Evolutionary conservation across 2,329 filamentous ascomycete genomes (phyloP).

Genomic region (Penicillium rolfsii): DNA sequence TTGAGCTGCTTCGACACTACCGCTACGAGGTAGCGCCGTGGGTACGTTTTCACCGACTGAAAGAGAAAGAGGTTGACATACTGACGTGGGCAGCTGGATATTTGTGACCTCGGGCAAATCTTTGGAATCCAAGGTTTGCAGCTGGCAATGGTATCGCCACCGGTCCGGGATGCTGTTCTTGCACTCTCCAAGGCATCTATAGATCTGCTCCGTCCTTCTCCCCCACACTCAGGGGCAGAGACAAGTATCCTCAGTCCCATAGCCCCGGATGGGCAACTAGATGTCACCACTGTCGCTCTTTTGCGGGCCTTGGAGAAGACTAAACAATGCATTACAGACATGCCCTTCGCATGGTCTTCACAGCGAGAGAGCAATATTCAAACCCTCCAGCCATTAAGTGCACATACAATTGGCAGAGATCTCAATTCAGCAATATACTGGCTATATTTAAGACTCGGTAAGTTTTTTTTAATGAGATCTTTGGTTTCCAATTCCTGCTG

Average conservation of each 20-base stretch:
- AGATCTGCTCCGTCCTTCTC: conserved; percentile 9
- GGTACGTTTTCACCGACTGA: conserved; percentile 37
- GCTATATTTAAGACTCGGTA: conserved; percentile 36
- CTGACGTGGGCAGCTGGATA: conserved; percentile 43
- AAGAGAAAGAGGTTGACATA: not conserved
- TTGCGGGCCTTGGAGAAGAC: conserved; percentile 20
- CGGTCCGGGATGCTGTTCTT: conserved; percentile 26
- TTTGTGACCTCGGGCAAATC: conserved; percentile 46
- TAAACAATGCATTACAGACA: conserved; percentile 20
- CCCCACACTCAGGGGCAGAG: not conserved
- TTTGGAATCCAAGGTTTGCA: conserved; percentile 47
- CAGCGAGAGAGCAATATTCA: conserved; percentile 10
- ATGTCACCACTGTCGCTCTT: conserved; percentile 22
- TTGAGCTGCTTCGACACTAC: conserved; percentile 50
- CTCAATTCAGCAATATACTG: conserved; percentile 35
- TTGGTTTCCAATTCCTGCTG: not conserved
- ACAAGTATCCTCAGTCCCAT: not conserved
- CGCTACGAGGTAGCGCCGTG: conserved; percentile 52
- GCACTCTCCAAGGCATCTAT: conserved; percentile 27
- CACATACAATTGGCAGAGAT: conserved; percentile 20
- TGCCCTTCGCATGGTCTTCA: conserved; percentile 21
- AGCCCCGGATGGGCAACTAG: not conserved
- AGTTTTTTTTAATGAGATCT: conserved; percentile 2
- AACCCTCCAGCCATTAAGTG: conserved; percentile 16
- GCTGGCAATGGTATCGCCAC: conserved; percentile 26